Conservation (phyloP, 2,329 filamentous ascomycete species). For the Chrysosphaeria jannelii region DNA sequence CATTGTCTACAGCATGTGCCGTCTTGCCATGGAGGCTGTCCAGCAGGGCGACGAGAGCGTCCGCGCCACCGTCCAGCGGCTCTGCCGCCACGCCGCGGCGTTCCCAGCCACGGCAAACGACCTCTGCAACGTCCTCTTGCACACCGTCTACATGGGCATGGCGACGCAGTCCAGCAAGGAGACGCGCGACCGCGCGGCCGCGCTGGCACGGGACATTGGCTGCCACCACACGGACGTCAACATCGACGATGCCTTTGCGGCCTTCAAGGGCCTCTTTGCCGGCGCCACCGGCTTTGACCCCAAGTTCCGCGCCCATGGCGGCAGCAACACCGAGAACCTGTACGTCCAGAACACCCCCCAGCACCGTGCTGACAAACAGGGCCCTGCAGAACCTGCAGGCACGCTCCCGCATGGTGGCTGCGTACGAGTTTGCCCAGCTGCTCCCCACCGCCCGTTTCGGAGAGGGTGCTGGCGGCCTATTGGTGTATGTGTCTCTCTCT, state of each 20-base stretch:
- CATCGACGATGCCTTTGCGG: slow-evolving; percentile 35
- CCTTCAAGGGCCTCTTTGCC: slow-evolving; percentile 27
- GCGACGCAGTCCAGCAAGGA: slow-evolving; percentile 32
- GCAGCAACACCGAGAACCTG: slow-evolving; percentile 26
- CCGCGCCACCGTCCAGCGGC: slow-evolving; percentile 11
- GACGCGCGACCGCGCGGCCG: slow-evolving; percentile 33
- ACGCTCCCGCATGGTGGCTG: slow-evolving; percentile 21
- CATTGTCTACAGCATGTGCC: slow-evolving; percentile 19
- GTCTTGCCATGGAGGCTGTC: slow-evolving; percentile 22
- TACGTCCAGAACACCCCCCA: no score
- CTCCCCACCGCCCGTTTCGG: slow-evolving; percentile 4
- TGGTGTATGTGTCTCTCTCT: slow-evolving; percentile 2
- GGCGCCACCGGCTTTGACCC: slow-evolving; percentile 25
- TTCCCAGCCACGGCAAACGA: slow-evolving; percentile 26
- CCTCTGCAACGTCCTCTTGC: slow-evolving; percentile 15
- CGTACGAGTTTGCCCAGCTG: slow-evolving; percentile 15
- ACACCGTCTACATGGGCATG: slow-evolving; percentile 41
- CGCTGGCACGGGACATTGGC: slow-evolving; percentile 30
- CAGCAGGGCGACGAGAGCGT: slow-evolving; percentile 12
- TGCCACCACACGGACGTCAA: slow-evolving; percentile 43
- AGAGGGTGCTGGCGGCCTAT: slow-evolving; percentile 4
- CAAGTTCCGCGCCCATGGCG: slow-evolving; percentile 29
- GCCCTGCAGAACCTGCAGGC: slow-evolving; percentile 40
- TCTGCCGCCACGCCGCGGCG: slow-evolving; percentile 8
- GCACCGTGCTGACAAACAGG: no score